Conservation (phyloP, 371 early-diverging fungal genomes). For the Paraphysoderma sedebokerense region DNA sequence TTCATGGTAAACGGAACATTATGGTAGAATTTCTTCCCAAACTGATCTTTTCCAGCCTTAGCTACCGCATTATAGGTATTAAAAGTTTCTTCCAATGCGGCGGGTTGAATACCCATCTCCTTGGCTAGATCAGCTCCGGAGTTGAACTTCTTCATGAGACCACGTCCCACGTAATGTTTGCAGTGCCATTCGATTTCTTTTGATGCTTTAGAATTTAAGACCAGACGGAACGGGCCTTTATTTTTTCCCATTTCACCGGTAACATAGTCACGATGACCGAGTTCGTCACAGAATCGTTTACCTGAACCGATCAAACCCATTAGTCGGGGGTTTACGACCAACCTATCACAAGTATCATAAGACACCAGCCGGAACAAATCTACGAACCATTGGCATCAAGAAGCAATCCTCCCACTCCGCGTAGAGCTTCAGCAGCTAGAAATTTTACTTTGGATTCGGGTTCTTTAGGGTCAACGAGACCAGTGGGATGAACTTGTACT, state of each 20-base stretch:
- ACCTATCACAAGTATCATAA: too few relatives aligned
- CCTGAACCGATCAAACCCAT: too few relatives aligned
- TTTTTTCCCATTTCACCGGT: conserved; percentile 29
- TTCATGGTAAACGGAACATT: conserved; percentile 54
- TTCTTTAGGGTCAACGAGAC: conserved; percentile 78
- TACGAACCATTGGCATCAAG: conserved; percentile 66
- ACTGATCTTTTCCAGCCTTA: conserved; percentile 55
- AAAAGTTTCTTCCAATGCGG: conserved; percentile 55
- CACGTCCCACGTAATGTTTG: conserved; percentile 79
- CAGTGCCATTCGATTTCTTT: conserved; percentile 89
- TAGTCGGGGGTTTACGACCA: too few relatives aligned
- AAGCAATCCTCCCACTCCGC: conserved; percentile 88
- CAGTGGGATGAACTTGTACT: conserved; percentile 94
- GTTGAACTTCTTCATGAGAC: conserved; percentile 66
- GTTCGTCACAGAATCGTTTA: conserved; percentile 84
- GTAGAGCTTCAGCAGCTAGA: conserved; percentile 88
- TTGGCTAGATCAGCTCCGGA: conserved; percentile 57
- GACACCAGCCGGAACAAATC: too few relatives aligned
- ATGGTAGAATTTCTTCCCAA: conserved; percentile 82
- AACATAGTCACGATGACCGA: conserved; percentile 40
- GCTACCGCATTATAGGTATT: conserved; percentile 57
- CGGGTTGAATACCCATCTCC: conserved; percentile 54
- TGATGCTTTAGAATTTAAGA: conserved; percentile 66
- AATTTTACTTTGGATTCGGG: conserved; percentile 77
- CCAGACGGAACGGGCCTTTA: conserved; percentile 73